Evolutionary conservation across 306 rosid species (phyloP).

Genomic region (Trifolium pratense): DNA sequence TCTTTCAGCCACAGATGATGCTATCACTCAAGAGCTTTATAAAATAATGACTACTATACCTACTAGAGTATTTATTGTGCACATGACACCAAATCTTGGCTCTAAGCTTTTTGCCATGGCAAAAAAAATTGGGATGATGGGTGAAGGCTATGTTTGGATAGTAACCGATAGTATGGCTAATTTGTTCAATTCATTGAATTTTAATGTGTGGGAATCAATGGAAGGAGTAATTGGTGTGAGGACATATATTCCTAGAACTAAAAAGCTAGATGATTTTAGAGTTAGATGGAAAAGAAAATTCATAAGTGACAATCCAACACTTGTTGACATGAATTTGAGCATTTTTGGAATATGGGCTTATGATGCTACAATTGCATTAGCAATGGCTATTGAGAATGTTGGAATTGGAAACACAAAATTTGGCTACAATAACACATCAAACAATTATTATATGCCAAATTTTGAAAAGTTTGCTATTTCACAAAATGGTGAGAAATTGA

Average conservation of each 20-base stretch:
- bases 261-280: conserved; percentile 38
- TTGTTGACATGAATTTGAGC: conserved; percentile 34
- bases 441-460: conserved; percentile 34
- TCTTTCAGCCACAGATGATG: conserved; percentile 43
- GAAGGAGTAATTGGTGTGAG: conserved; percentile 67
- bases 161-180: conserved; percentile 44
- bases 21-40: conserved; percentile 47
- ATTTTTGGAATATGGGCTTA: conserved; percentile 65
- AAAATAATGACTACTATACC: conserved; percentile 53
- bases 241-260: conserved; percentile 44
- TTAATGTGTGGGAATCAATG: conserved; percentile 48
- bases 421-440: conserved; percentile 34
- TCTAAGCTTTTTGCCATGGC: conserved; percentile 52
- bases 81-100: conserved; percentile 47
- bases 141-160: conserved; percentile 62
- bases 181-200: conserved; percentile 20
- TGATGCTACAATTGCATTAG: conserved; percentile 63
- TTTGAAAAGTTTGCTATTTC: conserved; percentile 50
- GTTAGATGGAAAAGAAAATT: conserved; percentile 55
- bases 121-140: conserved; percentile 59
- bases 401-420: conserved; percentile 8
- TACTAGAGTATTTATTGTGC: conserved; percentile 63
- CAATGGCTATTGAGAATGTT: conserved; percentile 59
- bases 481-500: conserved; percentile 44
- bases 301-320: conserved; percentile 37